phyloP scores from a whole-genome alignment of 495 filamentous ascomycete genomes.

The Trichoderma gamsii region DNA sequence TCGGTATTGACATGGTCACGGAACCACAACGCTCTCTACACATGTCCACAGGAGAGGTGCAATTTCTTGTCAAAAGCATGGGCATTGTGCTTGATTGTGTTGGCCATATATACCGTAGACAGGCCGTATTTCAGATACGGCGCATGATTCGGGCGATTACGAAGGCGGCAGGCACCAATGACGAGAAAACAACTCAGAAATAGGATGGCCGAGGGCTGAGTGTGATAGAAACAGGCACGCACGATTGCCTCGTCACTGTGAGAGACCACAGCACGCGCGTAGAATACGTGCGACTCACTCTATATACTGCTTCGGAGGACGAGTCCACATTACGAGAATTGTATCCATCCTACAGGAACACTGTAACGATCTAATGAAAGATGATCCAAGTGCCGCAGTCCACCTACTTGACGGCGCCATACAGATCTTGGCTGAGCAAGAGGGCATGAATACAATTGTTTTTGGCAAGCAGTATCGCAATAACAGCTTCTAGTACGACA shows the following conservation, averaged over 20 bases:
- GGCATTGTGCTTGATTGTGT: background rate
- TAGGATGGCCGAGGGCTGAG: background rate
- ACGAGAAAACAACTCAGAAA: background rate
- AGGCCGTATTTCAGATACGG: background rate
- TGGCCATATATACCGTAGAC: background rate
- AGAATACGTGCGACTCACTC: background rate
- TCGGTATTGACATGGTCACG: background rate
- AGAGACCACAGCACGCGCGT: background rate
- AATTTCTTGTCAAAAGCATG: background rate
- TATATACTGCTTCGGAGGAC: background rate
- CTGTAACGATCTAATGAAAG: background rate
- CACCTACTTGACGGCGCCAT: background rate
- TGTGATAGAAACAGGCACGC: background rate
- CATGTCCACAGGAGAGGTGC: background rate
- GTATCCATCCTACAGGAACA: background rate
- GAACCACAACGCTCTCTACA: background rate
- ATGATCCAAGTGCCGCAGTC: background rate
- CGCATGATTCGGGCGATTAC: background rate
- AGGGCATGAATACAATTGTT: background rate
- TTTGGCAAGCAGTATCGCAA: background rate
- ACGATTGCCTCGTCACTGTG: background rate
- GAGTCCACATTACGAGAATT: background rate
- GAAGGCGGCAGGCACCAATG: background rate
- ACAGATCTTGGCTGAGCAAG: background rate
- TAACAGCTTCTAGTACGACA: too few species aligned